Conservation (phyloP, 139 green algal species). For the Zygnema circumcarinatum region DNA sequence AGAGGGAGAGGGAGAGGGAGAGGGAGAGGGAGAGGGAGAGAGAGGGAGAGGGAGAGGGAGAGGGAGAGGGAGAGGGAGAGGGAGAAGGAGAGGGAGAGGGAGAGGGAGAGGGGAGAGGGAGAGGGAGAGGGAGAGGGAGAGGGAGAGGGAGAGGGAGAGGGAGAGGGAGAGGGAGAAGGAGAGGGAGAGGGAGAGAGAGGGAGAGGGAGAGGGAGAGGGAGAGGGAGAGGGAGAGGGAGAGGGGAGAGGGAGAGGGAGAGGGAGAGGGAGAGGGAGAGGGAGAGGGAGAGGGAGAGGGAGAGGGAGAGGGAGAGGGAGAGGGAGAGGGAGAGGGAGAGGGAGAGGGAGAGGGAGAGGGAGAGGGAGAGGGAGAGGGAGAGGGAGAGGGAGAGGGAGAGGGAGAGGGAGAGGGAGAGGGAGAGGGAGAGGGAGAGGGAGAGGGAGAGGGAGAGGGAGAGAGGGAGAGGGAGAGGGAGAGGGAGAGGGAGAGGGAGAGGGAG, state of each 20-base stretch:
- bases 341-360: background rate
- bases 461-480: no score
- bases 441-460: no score
- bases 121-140: background rate
- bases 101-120: background rate
- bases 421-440: no score
- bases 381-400: no score
- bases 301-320: slow-evolving; percentile 9
- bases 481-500: background rate
- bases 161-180: background rate
- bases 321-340: background rate
- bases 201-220: background rate
- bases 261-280: background rate
- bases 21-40: background rate
- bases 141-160: background rate
- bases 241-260: background rate
- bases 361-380: background rate
- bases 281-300: slow-evolving; percentile 1
- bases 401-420: no score
- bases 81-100: background rate
- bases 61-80: background rate
- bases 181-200: background rate
- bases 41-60: background rate
- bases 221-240: background rate
- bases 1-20: background rate